Base-by-base conservation (phyloP, 768 basidiomycete genomes). In the Neoboletus brunneissimus region DNA sequence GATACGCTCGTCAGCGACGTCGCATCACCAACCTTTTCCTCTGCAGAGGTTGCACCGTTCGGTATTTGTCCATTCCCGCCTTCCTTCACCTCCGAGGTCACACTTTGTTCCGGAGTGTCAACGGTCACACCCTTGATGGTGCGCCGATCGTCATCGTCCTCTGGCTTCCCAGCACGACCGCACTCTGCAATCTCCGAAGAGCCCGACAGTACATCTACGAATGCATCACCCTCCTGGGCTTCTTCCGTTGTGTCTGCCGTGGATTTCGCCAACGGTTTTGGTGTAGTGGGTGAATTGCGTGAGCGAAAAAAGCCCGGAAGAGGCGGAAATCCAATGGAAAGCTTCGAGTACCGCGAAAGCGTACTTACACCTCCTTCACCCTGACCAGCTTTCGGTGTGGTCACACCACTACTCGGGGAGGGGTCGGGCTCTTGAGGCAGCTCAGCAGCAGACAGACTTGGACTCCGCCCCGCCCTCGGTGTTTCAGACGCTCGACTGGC, bases 271-370 rank as follows among this genome's bases (percentile, higher is more conserved):
- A 66, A 63, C 29, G 67, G 51, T 22, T 61, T 67, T 22, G 66
- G 65, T 50, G 62, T 54, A 48, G 67, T 75, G 20, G 84, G 81
- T 31, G 84, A 79, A 67, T 87, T 80, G 48, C 86, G 82, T 22
- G 79, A 75, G 37, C 87, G 81, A 52, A 85, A 75, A 67, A 88
- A 83, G 29, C 81, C 85, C 44, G 86, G 76, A 38, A 89, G 78
- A 6, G 86, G 83, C 47, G 81, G 79, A 59, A 88, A 79, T 60
- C 77, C 82, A 62, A 85, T 79, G 48, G 72, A 69, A 45, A 72
- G 60, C 49, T 72, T 72, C 48, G 74, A 85, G 84, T 73, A 72
- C 42, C 68, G 69, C 41, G 69, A 67, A 22, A 60, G 52, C 18
- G 70, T 53, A 16, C 51, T 46, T 13, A 57, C 38, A 10, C 65